Conservation (phyloP, 768 basidiomycete species). For the Holtermanniella nyarrowii region DNA sequence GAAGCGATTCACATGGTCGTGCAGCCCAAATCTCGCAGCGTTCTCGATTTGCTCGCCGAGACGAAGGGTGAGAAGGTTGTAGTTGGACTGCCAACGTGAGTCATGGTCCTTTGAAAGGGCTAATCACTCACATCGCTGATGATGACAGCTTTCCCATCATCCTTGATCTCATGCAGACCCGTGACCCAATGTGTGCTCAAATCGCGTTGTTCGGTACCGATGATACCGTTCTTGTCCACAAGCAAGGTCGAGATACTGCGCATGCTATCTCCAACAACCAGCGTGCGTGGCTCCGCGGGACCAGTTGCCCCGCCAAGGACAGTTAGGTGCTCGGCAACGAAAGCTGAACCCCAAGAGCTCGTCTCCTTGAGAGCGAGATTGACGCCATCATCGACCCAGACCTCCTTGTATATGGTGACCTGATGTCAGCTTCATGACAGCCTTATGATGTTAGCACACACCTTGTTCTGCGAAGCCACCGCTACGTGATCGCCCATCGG, state of each 20-base stretch:
- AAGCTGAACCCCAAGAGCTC: constrained; percentile 26
- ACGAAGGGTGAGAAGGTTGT: constrained; percentile 36
- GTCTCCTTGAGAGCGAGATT: constrained; percentile 8
- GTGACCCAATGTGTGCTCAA: constrained; percentile 34
- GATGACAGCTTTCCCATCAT: constrained; percentile 28
- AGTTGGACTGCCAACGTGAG: constrained; percentile 19
- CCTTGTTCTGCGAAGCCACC: constrained; percentile 31
- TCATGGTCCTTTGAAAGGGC: not conserved
- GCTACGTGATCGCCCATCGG: constrained; percentile 33
- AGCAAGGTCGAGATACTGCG: constrained; percentile 33
- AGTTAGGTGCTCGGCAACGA: constrained; percentile 30
- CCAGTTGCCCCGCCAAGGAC: too few relatives aligned
- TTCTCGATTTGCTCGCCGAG: constrained; percentile 30
- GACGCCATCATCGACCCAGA: not conserved
- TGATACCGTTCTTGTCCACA: constrained; percentile 18
- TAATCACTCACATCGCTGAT: constrained; percentile 34
- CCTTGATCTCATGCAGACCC: constrained; percentile 25
- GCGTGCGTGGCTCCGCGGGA: constrained; percentile 7
- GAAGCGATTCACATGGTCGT: constrained; percentile 35
- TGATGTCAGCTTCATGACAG: not conserved
- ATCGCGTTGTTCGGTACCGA: constrained; percentile 31
- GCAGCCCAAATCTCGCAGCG: constrained; percentile 34
- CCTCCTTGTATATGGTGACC: not conserved
- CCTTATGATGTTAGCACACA: constrained; percentile 11
- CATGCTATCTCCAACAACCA: constrained; percentile 38